phyloP scores from a whole-genome alignment of 208 protist species.

The Wallacemonas sp. region DNA sequence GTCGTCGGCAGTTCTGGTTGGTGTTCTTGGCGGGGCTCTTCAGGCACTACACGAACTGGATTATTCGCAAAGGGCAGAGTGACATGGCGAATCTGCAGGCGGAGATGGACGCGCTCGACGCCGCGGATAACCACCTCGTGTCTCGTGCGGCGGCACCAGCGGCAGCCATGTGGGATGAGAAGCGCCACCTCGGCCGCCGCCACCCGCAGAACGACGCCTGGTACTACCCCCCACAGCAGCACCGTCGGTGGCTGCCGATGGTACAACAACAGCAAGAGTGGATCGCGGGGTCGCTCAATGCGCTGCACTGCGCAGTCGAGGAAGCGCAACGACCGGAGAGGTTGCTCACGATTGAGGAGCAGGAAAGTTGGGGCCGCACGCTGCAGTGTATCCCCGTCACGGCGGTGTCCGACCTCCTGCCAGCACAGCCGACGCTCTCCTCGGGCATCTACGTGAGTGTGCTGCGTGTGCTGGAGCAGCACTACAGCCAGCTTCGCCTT shows the following conservation, averaged over 20 bases:
- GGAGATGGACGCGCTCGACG: background rate
- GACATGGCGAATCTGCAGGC: conserved; percentile 14
- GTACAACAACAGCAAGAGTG: conserved; percentile 62
- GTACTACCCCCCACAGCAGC: conserved; percentile 56
- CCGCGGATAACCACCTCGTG: background rate
- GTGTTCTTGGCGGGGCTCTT: conserved; percentile 68
- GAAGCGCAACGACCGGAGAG: conserved; percentile 15
- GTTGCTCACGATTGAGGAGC: conserved; percentile 44
- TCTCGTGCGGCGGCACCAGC: background rate
- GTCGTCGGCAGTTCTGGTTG: conserved; percentile 45
- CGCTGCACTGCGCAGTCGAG: conserved; percentile 54
- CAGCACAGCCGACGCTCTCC: conserved; percentile 19
- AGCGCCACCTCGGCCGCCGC: conserved; percentile 15
- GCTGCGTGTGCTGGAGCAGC: conserved; percentile 44
- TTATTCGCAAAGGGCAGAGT: conserved; percentile 36
- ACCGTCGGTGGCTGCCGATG: conserved; percentile 40
- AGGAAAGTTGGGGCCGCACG: conserved; percentile 37
- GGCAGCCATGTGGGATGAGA: conserved; percentile 6
- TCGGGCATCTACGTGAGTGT: conserved; percentile 47
- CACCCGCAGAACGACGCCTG: conserved; percentile 47
- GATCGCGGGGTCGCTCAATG: conserved; percentile 73
- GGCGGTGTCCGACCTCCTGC: conserved; percentile 58
- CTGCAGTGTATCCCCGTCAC: conserved; percentile 45
- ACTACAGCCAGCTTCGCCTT: conserved; percentile 40
- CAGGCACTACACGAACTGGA: conserved; percentile 74